A percentile compares a stretch with the other conserved stretches of the same genome.
Evolutionary conservation across 2,329 filamentous ascomycete species (phyloP).

Genomic region (Botryosphaeria agaves): DNA sequence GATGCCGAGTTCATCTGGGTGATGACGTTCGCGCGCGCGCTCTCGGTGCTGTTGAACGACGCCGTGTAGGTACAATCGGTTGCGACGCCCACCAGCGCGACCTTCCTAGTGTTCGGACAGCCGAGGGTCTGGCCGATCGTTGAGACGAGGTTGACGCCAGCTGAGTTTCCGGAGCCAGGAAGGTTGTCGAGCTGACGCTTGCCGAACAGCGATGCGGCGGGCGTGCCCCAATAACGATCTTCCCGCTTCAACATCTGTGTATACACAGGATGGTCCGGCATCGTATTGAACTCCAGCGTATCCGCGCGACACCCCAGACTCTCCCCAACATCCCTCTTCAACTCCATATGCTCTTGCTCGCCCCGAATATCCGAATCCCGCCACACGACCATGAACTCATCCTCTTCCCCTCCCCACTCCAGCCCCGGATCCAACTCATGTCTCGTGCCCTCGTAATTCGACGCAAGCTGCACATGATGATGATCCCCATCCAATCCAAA

Average conservation of each 20-base stretch:
- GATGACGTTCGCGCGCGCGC: constrained; percentile 62
- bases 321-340: constrained; percentile 38
- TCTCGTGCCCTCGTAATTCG: constrained; percentile 56
- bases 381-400: constrained; percentile 80
- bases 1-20: constrained; percentile 74
- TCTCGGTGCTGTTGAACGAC: constrained; percentile 46
- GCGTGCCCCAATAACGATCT: constrained; percentile 39
- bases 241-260: constrained; percentile 34
- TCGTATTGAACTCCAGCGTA: constrained; percentile 60
- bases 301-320: constrained; percentile 49
- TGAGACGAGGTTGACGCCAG: constrained; percentile 57
- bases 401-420: constrained; percentile 30
- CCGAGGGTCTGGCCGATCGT: constrained; percentile 72
- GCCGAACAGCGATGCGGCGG: constrained; percentile 50
- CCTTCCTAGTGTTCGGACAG: constrained; percentile 77
- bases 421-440: constrained; percentile 54
- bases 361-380: constrained; percentile 66
- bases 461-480: constrained; percentile 68
- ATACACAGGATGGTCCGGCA: constrained; percentile 51
- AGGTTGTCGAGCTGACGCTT: constrained; percentile 50
- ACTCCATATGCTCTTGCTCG: constrained; percentile 33
- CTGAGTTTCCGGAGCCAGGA: constrained; percentile 54
- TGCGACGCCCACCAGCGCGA: constrained; percentile 80
- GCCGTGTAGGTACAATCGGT: constrained; percentile 81
- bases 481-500: constrained; percentile 69